Evolutionary conservation across 257 asterid genomes (phyloP).

Genomic region (Nicotiana noctiflora): DNA sequence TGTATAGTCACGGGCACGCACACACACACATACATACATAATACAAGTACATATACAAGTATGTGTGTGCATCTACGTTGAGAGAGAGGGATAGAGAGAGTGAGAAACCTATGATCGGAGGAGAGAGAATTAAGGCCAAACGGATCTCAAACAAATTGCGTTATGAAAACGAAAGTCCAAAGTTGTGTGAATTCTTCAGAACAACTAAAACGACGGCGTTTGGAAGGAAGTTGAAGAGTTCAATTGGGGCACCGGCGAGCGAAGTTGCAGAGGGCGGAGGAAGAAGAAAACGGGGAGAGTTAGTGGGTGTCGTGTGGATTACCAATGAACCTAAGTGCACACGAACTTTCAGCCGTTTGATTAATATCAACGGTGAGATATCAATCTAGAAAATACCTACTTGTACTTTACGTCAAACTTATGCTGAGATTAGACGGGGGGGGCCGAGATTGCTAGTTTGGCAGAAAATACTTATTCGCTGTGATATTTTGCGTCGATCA

Average conservation of each 20-base stretch:
- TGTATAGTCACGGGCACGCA: neutral
- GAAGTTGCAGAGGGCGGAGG: conserved; percentile 16
- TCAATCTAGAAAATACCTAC: conserved; percentile 1
- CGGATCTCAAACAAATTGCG: conserved; percentile 9
- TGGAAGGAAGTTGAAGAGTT: neutral
- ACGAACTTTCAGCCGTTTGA: conserved; percentile 29
- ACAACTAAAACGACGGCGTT: conserved; percentile 21
- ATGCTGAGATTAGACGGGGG: neutral
- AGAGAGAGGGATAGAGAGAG: neutral
- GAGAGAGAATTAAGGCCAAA: conserved; percentile 5
- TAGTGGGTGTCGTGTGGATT: conserved; percentile 29
- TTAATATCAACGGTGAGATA: conserved; percentile 22
- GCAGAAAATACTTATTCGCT: neutral
- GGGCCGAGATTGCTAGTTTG: neutral
- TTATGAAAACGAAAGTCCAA: conserved; percentile 1
- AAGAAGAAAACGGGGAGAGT: conserved; percentile 14
- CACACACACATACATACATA: neutral
- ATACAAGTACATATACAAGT: neutral
- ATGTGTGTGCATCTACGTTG: neutral
- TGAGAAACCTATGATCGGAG: conserved; percentile 21
- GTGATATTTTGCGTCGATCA: neutral
- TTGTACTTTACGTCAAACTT: neutral
- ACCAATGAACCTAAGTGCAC: conserved; percentile 23
- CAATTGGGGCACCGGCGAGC: conserved; percentile 21
- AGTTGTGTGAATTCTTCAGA: neutral